A percentile compares a stretch with the other conserved stretches of the same genome.
Evolutionary conservation across 176 grass and related monocot species (phyloP).

Genomic region (Lolium rigidum): DNA sequence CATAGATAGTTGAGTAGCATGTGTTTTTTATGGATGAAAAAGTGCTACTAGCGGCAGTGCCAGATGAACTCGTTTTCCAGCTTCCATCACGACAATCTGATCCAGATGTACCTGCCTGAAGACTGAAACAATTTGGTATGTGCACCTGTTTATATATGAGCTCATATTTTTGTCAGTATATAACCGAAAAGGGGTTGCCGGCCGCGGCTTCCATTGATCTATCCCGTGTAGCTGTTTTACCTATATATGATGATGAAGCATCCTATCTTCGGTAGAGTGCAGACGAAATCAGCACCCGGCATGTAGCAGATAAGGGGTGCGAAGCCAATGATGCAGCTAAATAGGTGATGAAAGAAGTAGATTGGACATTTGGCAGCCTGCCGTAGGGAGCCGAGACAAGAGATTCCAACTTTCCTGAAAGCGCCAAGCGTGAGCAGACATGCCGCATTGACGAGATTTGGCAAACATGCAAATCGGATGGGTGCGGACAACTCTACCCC

Average conservation of each 20-base stretch:
- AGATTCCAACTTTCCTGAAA: slow-evolving; percentile 43
- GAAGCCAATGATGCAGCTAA: slow-evolving; percentile 16
- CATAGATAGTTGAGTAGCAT: no score
- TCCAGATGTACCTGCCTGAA: neutral
- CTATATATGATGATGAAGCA: neutral
- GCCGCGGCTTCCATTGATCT: neutral
- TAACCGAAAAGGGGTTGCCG: neutral
- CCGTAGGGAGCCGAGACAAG: neutral
- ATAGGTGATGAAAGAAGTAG: neutral
- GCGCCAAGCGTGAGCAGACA: slow-evolving; percentile 3
- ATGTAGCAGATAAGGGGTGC: neutral
- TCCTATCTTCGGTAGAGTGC: neutral
- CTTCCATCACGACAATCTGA: neutral
- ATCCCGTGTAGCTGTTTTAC: neutral
- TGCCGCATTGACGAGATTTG: no score
- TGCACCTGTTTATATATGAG: neutral
- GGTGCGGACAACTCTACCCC: neutral
- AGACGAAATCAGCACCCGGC: neutral
- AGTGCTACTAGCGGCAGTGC: no score
- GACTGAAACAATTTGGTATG: neutral
- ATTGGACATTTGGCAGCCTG: neutral
- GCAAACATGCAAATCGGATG: neutral
- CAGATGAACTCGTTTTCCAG: neutral
- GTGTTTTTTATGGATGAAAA: neutral
- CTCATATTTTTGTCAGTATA: neutral